phyloP scores from a whole-genome alignment of 306 rosid genomes.

The Rubus parviflorus region DNA sequence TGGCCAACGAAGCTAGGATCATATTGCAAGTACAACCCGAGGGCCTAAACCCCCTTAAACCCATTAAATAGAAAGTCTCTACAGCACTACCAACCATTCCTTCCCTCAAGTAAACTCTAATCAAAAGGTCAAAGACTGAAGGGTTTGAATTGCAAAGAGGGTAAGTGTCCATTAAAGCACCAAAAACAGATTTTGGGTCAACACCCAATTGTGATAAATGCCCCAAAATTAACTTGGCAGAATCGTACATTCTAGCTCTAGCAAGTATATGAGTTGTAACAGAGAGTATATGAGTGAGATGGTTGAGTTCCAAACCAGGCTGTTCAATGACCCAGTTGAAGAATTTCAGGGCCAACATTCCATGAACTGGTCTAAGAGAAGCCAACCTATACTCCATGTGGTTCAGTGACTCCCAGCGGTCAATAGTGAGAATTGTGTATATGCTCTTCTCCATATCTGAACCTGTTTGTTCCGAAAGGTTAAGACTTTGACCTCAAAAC shows the following conservation, averaged over 20 bases:
- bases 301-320: slow-evolving; percentile 64
- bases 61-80: slow-evolving; percentile 56
- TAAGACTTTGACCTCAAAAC: not conserved
- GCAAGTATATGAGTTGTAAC: slow-evolving; percentile 69
- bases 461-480: slow-evolving; percentile 17
- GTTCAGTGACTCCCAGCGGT: slow-evolving; percentile 80
- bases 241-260: slow-evolving; percentile 67
- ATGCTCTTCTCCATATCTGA: slow-evolving; percentile 66
- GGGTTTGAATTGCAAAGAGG: slow-evolving; percentile 71
- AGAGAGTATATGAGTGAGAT: slow-evolving; percentile 55
- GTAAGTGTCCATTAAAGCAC: slow-evolving; percentile 69
- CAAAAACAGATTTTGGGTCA: slow-evolving; percentile 51
- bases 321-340: slow-evolving; percentile 67
- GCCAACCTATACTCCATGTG: slow-evolving; percentile 63
- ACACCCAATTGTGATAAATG: slow-evolving; percentile 44
- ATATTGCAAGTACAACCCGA: slow-evolving; percentile 71
- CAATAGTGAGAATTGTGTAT: slow-evolving; percentile 59
- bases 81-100: slow-evolving; percentile 61
- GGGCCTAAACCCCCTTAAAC: slow-evolving; percentile 58
- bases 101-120: slow-evolving; percentile 59
- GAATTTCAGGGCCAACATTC: slow-evolving; percentile 66
- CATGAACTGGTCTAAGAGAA: slow-evolving; percentile 81
- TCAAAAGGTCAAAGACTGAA: slow-evolving; percentile 71
- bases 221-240: slow-evolving; percentile 55
- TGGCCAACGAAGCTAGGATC: slow-evolving; percentile 67